Base-by-base conservation (phyloP, 1,139 yeast genomes). In the Saccharomyces uvarum region DNA sequence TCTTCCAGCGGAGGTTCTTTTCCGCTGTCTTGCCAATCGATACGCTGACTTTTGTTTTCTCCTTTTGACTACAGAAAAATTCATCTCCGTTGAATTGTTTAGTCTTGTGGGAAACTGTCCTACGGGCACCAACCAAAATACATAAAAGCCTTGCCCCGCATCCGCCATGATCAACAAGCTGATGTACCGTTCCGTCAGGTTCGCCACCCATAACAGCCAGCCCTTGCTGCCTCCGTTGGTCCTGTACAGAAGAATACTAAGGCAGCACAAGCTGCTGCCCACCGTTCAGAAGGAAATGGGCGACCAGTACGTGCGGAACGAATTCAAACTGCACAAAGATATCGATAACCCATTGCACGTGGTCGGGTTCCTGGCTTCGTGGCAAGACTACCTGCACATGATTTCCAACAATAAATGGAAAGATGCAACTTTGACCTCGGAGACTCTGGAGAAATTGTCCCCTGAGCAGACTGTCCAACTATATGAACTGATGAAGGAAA, bases 381-480 rank as follows among this genome's bases (percentile, higher is more conserved):
- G 99, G 99, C 99, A 93, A 67, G 91, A 88, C 63, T 93, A 93
- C 65, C 78, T 88, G 56, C 80, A 81, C 54, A 75, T 78, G 67
- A 78, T 93, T 41, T 83, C 84, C 49, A 87, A 88, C 14, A 95
- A 88, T 2, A 75, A 77, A 47, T 93, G 98, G 98, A 74, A 78
- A 67, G 79, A 78, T 52, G 88, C 86, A 7, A 81, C 82, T 49
- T 73, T 93, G 65, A 83, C 85, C 44, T 75, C 80, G 61, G 77
- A 75, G 46, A 84, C 86, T 56, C 75, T 93, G 61, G 87, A 84
- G 55, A 87, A 86, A 69, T 82, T 93, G 93, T 82, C 88, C 32
- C 95, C 95, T 8, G 97, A 93, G 63, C 98, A 93, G 72, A 79
- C 91, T 44, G 84, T 86, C n/a, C 99, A 91, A 70, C 70, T 85